Evolutionary conservation across 2,329 filamentous ascomycete species (phyloP).

Genomic region (Aureobasidium uvarum): DNA sequence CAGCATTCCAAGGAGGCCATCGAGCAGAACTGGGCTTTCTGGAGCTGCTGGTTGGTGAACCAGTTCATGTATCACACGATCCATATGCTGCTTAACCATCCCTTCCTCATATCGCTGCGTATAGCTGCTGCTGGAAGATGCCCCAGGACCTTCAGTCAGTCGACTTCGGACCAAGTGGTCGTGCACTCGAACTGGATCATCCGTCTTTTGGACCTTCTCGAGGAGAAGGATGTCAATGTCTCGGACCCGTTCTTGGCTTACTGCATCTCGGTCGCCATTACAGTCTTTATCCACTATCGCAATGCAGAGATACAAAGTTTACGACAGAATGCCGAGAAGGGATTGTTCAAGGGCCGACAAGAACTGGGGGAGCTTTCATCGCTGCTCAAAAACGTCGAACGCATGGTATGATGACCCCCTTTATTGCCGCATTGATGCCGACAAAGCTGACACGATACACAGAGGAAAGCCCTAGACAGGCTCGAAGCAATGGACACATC

Average conservation of each 20-base stretch:
- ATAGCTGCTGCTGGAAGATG: slow-evolving; percentile 5
- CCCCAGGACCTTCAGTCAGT: slow-evolving; percentile 21
- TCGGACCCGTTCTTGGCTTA: slow-evolving; percentile 21
- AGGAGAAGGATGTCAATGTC: slow-evolving; percentile 11
- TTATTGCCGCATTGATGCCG: not conserved
- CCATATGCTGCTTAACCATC: slow-evolving; percentile 21
- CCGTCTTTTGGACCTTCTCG: slow-evolving; percentile 9
- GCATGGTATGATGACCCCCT: not conserved
- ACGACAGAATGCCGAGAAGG: slow-evolving; percentile 19
- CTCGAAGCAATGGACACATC: slow-evolving; percentile 16
- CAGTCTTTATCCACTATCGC: slow-evolving; percentile 22
- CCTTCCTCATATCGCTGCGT: slow-evolving; percentile 18
- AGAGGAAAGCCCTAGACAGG: slow-evolving; percentile 19
- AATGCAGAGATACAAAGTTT: slow-evolving; percentile 11
- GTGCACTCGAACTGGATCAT: slow-evolving; percentile 25
- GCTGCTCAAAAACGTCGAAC: slow-evolving; percentile 19
- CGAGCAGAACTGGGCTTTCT: slow-evolving; percentile 20
- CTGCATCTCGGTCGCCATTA: slow-evolving; percentile 16
- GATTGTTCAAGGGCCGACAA: slow-evolving; percentile 20
- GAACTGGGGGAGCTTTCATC: slow-evolving; percentile 2
- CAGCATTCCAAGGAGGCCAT: slow-evolving; percentile 21
- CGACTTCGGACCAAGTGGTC: slow-evolving; percentile 16
- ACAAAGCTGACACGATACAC: not conserved
- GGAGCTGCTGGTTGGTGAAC: slow-evolving; percentile 18
- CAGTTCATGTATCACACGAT: slow-evolving; percentile 26